These are phyloP conservation scores for Penicillium brevicompactum DNA, from an alignment of 2,329 filamentous ascomycete species.

Conservation along the genomic window DNA sequence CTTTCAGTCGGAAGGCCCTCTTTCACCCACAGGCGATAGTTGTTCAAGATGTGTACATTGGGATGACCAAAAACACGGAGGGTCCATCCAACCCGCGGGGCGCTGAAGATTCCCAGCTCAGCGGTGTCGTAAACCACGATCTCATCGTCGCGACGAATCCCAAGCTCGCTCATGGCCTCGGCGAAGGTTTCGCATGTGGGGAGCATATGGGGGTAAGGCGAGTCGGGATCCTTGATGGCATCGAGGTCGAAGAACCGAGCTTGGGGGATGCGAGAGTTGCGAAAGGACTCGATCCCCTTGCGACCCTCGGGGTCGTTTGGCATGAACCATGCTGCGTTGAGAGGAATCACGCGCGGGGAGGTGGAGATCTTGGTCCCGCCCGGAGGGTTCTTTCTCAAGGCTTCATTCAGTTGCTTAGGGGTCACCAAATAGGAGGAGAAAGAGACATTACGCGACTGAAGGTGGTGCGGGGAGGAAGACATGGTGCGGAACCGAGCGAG, in stretches of 20 bases:
- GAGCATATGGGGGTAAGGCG: constrained; percentile 95
- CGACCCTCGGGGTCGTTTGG: constrained; percentile 79
- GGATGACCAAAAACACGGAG: constrained; percentile 85
- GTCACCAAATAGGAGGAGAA: constrained; percentile 86
- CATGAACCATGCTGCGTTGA: constrained; percentile 95
- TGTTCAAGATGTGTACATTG: constrained; percentile 88
- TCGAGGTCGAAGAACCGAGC: constrained; percentile 97
- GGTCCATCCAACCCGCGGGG: constrained; percentile 92
- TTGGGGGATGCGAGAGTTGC: constrained; percentile 79
- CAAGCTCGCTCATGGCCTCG: constrained; percentile 82
- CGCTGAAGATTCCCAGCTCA: constrained; percentile 91
- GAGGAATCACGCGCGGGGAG: constrained; percentile 78
- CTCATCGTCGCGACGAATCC: constrained; percentile 82
- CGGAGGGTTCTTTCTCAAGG: constrained; percentile 78
- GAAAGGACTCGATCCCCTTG: constrained; percentile 78
- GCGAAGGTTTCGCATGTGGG: constrained; percentile 80
- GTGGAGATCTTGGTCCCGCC: constrained; percentile 69
- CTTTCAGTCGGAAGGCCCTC: constrained; percentile 79
- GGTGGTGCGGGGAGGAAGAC: constrained; percentile 24
- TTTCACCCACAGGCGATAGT: constrained; percentile 92
- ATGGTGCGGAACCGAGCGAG: constrained; percentile 29
- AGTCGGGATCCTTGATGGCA: constrained; percentile 81
- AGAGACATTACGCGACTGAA: constrained; percentile 49
- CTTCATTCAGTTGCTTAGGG: constrained; percentile 77
- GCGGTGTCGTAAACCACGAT: constrained; percentile 93